Evolutionary conservation across 257 asterid genomes (phyloP).

Genomic region (Jacaranda mimosifolia): DNA sequence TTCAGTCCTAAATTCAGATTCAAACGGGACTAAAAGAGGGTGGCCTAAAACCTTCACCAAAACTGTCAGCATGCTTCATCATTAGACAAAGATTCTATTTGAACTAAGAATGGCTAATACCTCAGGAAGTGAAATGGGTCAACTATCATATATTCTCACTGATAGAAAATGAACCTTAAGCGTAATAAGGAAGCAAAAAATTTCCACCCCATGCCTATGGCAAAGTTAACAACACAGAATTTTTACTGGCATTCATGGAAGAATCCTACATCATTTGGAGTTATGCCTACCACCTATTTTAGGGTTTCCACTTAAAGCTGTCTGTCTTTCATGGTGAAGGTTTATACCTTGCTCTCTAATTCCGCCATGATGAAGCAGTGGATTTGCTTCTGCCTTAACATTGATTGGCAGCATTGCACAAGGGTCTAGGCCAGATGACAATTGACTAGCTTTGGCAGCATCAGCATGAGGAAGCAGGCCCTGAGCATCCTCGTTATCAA

Average conservation of each 20-base stretch:
- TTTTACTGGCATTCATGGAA: slow-evolving; percentile 7
- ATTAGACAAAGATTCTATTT: not conserved
- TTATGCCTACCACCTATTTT: slow-evolving; percentile 29
- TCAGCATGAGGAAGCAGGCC: slow-evolving; percentile 46
- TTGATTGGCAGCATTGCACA: slow-evolving; percentile 31
- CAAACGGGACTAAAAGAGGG: slow-evolving; percentile 5
- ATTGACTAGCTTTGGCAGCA: slow-evolving; percentile 43
- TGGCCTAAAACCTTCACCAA: not conserved
- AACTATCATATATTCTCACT: slow-evolving; percentile 12
- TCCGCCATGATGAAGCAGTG: slow-evolving; percentile 40
- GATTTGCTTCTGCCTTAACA: slow-evolving; percentile 48
- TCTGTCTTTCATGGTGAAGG: slow-evolving; percentile 23
- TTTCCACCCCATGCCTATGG: slow-evolving; percentile 18
- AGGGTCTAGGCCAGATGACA: slow-evolving; percentile 33
- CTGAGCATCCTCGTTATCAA: slow-evolving; percentile 60
- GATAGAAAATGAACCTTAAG: slow-evolving; percentile 22
- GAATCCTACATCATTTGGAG: slow-evolving; percentile 27
- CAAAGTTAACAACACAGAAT: slow-evolving; percentile 25
- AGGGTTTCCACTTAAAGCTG: slow-evolving; percentile 35
- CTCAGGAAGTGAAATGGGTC: slow-evolving; percentile 27
- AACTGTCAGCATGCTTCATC: not conserved
- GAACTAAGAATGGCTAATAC: slow-evolving; percentile 30
- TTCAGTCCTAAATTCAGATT: slow-evolving; percentile 13
- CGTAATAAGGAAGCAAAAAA: slow-evolving; percentile 23
- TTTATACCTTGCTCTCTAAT: slow-evolving; percentile 43